Evolutionary conservation across 805 yeast genomes (phyloP).

Genomic region (Candida suzukii): DNA sequence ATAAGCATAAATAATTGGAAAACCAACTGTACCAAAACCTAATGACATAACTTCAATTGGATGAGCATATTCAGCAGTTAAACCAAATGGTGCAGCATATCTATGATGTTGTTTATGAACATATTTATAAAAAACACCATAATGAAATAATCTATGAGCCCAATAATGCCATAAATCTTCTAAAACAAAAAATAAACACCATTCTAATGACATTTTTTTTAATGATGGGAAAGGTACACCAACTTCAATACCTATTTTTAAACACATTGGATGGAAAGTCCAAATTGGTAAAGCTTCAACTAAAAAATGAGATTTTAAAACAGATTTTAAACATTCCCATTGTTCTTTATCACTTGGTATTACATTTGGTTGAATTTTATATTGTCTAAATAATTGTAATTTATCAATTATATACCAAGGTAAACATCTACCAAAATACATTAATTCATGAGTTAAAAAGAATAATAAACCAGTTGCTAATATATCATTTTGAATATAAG

Average conservation of each 20-base stretch:
- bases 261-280: constrained; percentile 54
- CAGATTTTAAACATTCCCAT: constrained; percentile 57
- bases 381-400: constrained; percentile 43
- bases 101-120: constrained; percentile 56
- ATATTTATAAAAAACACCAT: constrained; percentile 48
- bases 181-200: constrained; percentile 41
- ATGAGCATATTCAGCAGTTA: constrained; percentile 56
- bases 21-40: constrained; percentile 56
- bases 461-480: constrained; percentile 53
- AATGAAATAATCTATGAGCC: constrained; percentile 51
- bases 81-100: constrained; percentile 57
- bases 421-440: constrained; percentile 51
- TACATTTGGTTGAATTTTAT: constrained; percentile 48
- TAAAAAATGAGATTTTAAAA: constrained; percentile 45
- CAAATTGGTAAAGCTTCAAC: constrained; percentile 58
- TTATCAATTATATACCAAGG: constrained; percentile 53
- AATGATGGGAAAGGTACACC: constrained; percentile 48
- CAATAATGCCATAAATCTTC: constrained; percentile 59
- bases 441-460: constrained; percentile 47
- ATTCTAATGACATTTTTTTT: constrained; percentile 34
- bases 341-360: constrained; percentile 49
- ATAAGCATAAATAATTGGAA: constrained; percentile 48
- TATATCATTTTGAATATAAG: constrained; percentile 44
- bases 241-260: constrained; percentile 39
- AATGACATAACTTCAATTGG: constrained; percentile 51